Conservation (phyloP, 2,329 filamentous ascomycete genomes). For the Fusarium newnesense region DNA sequence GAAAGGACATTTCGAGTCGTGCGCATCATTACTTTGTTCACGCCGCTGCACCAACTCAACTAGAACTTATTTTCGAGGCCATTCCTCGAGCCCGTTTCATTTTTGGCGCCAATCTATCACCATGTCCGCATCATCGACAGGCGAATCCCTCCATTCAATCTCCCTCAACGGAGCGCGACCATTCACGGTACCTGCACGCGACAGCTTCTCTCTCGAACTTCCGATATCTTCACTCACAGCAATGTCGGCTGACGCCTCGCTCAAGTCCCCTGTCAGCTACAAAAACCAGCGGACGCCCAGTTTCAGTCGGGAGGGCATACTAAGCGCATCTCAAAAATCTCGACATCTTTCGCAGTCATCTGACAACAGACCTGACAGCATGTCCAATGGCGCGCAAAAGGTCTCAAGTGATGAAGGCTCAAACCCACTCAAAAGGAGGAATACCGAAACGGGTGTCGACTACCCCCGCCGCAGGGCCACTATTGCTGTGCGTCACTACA, state of each 20-base stretch:
- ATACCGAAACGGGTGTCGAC: slow-evolving; percentile 69
- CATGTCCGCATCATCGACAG: slow-evolving; percentile 66
- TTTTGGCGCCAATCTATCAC: slow-evolving; percentile 41
- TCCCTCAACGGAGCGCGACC: slow-evolving; percentile 52
- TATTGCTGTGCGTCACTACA: slow-evolving; percentile 66
- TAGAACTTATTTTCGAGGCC: background rate
- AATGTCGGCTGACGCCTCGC: slow-evolving; percentile 54
- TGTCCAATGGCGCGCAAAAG: slow-evolving; percentile 59
- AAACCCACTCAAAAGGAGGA: slow-evolving; percentile 70
- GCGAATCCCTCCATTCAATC: slow-evolving; percentile 61
- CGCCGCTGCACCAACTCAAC: background rate
- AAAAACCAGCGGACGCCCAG: slow-evolving; percentile 58
- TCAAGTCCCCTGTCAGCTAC: slow-evolving; percentile 63
- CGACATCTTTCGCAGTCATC: slow-evolving; percentile 66
- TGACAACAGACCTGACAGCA: slow-evolving; percentile 57
- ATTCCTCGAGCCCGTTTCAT: slow-evolving; percentile 32
- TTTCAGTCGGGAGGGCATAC: slow-evolving; percentile 64
- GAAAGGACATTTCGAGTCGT: slow-evolving; percentile 22
- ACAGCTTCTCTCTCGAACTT: slow-evolving; percentile 61
- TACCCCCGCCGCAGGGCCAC: slow-evolving; percentile 73
- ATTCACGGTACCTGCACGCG: slow-evolving; percentile 58
- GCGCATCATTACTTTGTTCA: slow-evolving; percentile 1
- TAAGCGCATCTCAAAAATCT: slow-evolving; percentile 63
- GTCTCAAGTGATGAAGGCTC: slow-evolving; percentile 61
- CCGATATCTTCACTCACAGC: slow-evolving; percentile 56